A percentile compares a stretch with the other conserved stretches of the same genome.
These are phyloP conservation scores for Phaeotremella fagi DNA, from an alignment of 768 basidiomycete species.

Conservation along the genomic window DNA sequence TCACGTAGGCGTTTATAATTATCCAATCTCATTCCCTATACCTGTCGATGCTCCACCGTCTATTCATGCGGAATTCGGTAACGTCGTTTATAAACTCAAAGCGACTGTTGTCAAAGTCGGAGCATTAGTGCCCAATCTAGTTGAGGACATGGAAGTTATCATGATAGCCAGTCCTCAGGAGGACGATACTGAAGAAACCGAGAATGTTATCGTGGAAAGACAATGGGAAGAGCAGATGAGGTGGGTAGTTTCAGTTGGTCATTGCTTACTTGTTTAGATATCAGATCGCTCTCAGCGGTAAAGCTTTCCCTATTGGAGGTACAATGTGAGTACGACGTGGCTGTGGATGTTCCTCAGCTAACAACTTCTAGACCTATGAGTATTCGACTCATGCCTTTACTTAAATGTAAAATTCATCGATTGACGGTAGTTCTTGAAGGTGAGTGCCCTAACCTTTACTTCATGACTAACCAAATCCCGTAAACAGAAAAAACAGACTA, in stretches of 20 bases:
- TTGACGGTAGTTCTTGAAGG: conserved; percentile 75
- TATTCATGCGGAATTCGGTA: conserved; percentile 67
- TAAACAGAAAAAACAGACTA: conserved; percentile 73
- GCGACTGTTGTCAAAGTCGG: conserved; percentile 81
- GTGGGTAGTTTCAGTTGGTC: conserved; percentile 7
- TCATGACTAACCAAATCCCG: neutral
- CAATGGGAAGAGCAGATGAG: conserved; percentile 79
- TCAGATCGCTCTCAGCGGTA: conserved; percentile 65
- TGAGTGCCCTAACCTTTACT: conserved; percentile 46
- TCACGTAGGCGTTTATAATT: conserved; percentile 74
- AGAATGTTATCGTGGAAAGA: conserved; percentile 74
- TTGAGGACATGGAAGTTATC: conserved; percentile 64
- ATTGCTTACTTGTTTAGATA: conserved; percentile 55
- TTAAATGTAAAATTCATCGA: conserved; percentile 75
- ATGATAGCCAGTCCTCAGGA: conserved; percentile 72
- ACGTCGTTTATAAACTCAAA: conserved; percentile 71
- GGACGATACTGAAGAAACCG: conserved; percentile 75
- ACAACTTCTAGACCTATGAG: conserved; percentile 56
- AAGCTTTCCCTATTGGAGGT: conserved; percentile 78
- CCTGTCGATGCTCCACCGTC: conserved; percentile 74
- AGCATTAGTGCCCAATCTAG: conserved; percentile 66
- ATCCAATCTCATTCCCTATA: conserved; percentile 85
- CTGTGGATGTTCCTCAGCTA: too few species aligned
- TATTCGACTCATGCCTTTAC: conserved; percentile 74
- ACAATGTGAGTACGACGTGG: conserved; percentile 51